Conservation (phyloP, 2,329 filamentous ascomycete genomes). For the Penicillium sp. region DNA sequence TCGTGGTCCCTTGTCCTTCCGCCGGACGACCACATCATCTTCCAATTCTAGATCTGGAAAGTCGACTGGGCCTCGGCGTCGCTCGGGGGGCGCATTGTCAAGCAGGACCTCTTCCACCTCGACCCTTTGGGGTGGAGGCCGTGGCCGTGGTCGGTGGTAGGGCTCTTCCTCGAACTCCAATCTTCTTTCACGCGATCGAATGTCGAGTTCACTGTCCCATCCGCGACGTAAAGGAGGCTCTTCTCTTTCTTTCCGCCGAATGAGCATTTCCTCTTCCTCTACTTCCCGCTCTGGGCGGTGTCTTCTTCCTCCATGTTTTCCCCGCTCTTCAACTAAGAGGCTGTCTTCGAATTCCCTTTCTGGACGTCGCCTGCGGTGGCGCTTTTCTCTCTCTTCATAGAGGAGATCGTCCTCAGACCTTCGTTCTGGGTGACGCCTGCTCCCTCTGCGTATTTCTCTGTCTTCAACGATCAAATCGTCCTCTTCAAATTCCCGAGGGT, state of each 20-base stretch:
- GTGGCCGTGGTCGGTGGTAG: neutral
- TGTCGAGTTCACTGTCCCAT: conserved; percentile 8
- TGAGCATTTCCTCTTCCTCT: conserved; percentile 28
- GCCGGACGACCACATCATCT: neutral
- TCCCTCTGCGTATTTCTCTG: conserved; percentile 9
- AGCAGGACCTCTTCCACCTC: conserved; percentile 5
- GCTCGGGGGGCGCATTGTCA: neutral
- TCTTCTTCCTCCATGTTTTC: conserved; percentile 12
- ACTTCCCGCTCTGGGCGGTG: conserved; percentile 12
- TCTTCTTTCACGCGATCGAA: conserved; percentile 2
- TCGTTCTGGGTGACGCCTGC: conserved; percentile 17
- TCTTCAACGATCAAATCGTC: neutral
- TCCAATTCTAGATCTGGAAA: neutral
- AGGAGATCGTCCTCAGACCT: conserved; percentile 16
- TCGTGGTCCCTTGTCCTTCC: neutral
- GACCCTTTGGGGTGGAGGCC: neutral
- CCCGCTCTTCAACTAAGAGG: neutral
- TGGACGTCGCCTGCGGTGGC: conserved; percentile 1
- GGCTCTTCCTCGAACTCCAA: neutral
- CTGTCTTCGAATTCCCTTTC: neutral
- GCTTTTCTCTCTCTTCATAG: neutral
- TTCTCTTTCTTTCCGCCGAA: conserved; percentile 19
- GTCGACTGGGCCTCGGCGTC: neutral
- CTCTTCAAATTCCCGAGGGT: neutral
- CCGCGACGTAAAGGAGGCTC: conserved; percentile 2